These are phyloP conservation scores for Osmozyma mogii DNA, from an alignment of 805 yeast genomes.

Conservation along the genomic window DNA sequence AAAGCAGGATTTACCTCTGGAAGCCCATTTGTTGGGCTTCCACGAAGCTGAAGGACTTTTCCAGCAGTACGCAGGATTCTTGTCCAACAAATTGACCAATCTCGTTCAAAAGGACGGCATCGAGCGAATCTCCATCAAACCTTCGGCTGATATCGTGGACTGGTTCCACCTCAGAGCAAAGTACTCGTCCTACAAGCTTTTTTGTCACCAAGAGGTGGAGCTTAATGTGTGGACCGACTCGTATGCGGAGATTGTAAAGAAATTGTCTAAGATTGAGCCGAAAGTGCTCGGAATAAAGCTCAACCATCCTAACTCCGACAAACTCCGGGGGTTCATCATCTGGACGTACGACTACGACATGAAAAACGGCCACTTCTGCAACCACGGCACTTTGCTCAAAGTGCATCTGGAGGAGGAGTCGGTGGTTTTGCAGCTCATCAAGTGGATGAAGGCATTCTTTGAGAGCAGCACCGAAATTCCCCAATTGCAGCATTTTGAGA, in stretches of 20 bases:
- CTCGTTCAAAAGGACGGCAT: slow-evolving; percentile 21
- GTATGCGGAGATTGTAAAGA: slow-evolving; percentile 8
- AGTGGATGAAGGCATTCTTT: slow-evolving; percentile 12
- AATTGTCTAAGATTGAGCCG: slow-evolving; percentile 21
- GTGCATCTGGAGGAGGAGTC: too few species aligned
- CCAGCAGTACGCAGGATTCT: slow-evolving; percentile 14
- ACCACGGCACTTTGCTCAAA: too few species aligned
- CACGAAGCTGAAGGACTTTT: slow-evolving; percentile 23
- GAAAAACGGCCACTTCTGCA: too few species aligned
- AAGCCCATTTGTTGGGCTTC: slow-evolving; percentile 16
- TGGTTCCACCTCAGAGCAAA: slow-evolving; percentile 38
- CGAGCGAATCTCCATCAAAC: slow-evolving; percentile 22
- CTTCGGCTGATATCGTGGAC: slow-evolving; percentile 22
- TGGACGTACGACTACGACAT: slow-evolving; percentile 36
- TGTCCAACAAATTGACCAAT: slow-evolving; percentile 11
- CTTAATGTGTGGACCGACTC: slow-evolving; percentile 6
- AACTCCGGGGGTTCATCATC: slow-evolving; percentile 20
- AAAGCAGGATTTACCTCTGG: too few species aligned
- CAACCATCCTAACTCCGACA: slow-evolving; percentile 10
- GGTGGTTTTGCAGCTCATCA: too few species aligned
- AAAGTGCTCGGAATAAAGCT: slow-evolving; percentile 24
- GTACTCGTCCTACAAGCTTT: slow-evolving; percentile 14
- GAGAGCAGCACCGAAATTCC: slow-evolving; percentile 8
- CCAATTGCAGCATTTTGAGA: slow-evolving; percentile 10
- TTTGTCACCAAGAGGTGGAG: slow-evolving; percentile 2